Conservation (phyloP, 2,329 filamentous ascomycete species). For the Penicillium sp. region DNA sequence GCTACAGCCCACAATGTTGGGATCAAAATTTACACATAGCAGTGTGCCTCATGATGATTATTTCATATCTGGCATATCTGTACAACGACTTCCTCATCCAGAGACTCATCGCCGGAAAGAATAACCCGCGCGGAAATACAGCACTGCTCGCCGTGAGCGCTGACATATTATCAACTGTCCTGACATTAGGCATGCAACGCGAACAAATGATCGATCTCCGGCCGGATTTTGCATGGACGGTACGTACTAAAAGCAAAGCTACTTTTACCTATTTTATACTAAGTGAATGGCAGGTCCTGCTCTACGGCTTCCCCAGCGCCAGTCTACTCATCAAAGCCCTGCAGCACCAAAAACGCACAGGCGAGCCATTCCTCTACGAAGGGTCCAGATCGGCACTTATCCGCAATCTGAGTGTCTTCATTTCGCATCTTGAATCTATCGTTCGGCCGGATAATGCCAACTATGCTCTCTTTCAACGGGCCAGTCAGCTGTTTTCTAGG, state of each 20-base stretch:
- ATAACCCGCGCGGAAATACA: slow-evolving; percentile 17
- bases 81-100: slow-evolving; percentile 31
- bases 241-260: slow-evolving; percentile 1
- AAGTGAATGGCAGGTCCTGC: slow-evolving; percentile 13
- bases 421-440: slow-evolving; percentile 39
- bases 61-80: slow-evolving; percentile 25
- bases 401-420: slow-evolving; percentile 41
- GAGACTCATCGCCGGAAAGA: slow-evolving; percentile 23
- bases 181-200: slow-evolving; percentile 20
- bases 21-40: slow-evolving; percentile 18
- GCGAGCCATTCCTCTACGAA: slow-evolving; percentile 29
- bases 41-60: slow-evolving; percentile 33
- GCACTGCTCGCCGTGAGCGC: slow-evolving; percentile 23
- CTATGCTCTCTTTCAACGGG: slow-evolving; percentile 21
- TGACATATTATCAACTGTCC: slow-evolving; percentile 23
- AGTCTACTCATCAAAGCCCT: slow-evolving; percentile 26
- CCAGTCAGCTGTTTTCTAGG: slow-evolving; percentile 20
- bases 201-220: slow-evolving; percentile 25
- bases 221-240: slow-evolving; percentile 23
- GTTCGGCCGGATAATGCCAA: slow-evolving; percentile 33
- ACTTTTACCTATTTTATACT: background rate
- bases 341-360: slow-evolving; percentile 22
- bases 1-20: slow-evolving; percentile 20
- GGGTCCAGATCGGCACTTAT: slow-evolving; percentile 38
- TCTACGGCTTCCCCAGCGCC: slow-evolving; percentile 29